These are phyloP conservation scores for Rhizophora mangle DNA, from an alignment of 345 rosid genomes.

Conservation along the genomic window DNA sequence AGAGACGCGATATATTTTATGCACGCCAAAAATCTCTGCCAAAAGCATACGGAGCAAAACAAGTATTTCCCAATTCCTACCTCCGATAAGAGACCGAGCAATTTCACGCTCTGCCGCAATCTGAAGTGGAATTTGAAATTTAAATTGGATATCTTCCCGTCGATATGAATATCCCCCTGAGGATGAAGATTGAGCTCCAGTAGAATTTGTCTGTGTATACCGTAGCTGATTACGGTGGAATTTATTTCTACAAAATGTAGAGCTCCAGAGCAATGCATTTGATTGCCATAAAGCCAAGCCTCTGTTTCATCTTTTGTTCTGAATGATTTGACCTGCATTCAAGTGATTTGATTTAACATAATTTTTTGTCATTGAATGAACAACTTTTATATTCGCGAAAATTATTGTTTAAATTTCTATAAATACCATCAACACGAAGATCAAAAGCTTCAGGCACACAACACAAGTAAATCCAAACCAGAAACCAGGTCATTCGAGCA, in stretches of 20 bases:
- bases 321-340: slow-evolving; percentile 59
- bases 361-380: not conserved
- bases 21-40: not conserved
- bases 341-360: not conserved
- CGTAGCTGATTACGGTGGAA: slow-evolving; percentile 63
- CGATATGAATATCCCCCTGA: slow-evolving; percentile 22
- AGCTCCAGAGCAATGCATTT: slow-evolving; percentile 64
- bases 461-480: too few relatives aligned
- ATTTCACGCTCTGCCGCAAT: slow-evolving; percentile 91
- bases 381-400: too few relatives aligned
- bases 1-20: not conserved
- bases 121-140: slow-evolving; percentile 87
- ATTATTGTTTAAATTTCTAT: too few relatives aligned
- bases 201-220: slow-evolving; percentile 88
- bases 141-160: slow-evolving; percentile 69
- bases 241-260: slow-evolving; percentile 57
- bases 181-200: slow-evolving; percentile 25
- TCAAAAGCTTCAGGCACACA: too few relatives aligned
- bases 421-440: too few relatives aligned
- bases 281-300: slow-evolving; percentile 59
- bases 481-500: too few relatives aligned
- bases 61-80: slow-evolving; percentile 28
- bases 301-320: slow-evolving; percentile 50
- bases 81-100: slow-evolving; percentile 71
- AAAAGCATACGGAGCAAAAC: too few relatives aligned